Evolutionary conservation across 345 rosid species (phyloP), one percentile per base, ranked within the genome.

Genomic region (Hibiscus syriacus): DNA sequence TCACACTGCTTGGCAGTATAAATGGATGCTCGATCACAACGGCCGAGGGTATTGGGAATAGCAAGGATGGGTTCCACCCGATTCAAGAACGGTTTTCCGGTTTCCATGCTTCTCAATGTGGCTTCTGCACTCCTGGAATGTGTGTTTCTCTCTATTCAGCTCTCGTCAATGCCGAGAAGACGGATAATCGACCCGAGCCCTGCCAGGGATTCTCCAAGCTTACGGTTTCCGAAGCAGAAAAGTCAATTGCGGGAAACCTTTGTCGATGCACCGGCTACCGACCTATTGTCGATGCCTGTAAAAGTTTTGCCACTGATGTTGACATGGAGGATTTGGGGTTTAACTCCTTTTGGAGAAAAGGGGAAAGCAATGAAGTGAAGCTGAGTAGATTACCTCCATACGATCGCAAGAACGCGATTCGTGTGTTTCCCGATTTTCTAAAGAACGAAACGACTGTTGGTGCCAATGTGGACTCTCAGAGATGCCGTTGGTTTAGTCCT

Each of bases 121-220:
- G 98, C 32, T 93, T 85, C 70, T 93, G 98, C 66, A 93, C 94
- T 16, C 97, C 98, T 0, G 98, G 98, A 64, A 87, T 93, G 87
- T 93, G 97, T 30, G 72, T 93, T 66, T 90, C 98, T 4, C 79
- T 93, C 16, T 89, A 72, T 30, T 78, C 89, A 2, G 92, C 98
- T 50, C 94, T 90, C 11, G 76, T 86, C 22, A 86, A 90, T 36
- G 90, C 94, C 29, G 76, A 84, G 32, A 82, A 86, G 67, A 46
- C 82, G 49, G 14, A 45, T 6, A 36, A 67, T 26, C 70, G 82
- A 39, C 81, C 79, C 2, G 73, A 78, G 2, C 84, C 90, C 41
- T 34, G 70, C 3, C 77, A 22, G 11, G 92, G 96, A 43, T 80
- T 82, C 66, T 90, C 92, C 64, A 84, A 84, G 79, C 72, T 92